A percentile compares a stretch with the other conserved stretches of the same genome.
Evolutionary conservation across 176 grass and related monocot genomes (phyloP).

Genomic region (Raddia distichophylla): DNA sequence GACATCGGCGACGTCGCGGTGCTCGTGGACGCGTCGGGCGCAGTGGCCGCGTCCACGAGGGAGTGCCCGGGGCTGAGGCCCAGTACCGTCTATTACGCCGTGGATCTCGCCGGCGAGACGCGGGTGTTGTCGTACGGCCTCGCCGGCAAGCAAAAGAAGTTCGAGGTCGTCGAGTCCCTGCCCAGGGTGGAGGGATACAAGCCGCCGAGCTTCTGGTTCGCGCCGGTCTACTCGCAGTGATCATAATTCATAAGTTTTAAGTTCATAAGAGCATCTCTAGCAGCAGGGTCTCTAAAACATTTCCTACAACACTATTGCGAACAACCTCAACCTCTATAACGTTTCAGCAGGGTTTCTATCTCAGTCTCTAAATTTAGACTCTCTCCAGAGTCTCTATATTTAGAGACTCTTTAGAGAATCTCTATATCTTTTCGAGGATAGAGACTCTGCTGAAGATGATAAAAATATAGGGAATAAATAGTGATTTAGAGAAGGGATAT

Average conservation of each 20-base stretch:
- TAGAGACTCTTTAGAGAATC: no score
- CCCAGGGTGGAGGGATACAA: constrained; percentile 24
- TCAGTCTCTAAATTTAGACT: no score
- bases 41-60: constrained; percentile 44
- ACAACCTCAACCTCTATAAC: no score
- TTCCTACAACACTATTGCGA: no score
- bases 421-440: no score
- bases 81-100: constrained; percentile 51
- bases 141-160: constrained; percentile 43
- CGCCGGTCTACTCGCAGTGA: constrained; percentile 49
- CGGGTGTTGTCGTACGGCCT: constrained; percentile 49
- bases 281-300: no score
- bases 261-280: no score
- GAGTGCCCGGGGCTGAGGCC: constrained; percentile 47
- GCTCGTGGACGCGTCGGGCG: constrained; percentile 45
- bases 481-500: no score
- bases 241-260: background rate
- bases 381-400: no score
- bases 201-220: constrained; percentile 50
- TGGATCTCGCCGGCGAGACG: constrained; percentile 40
- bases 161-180: constrained; percentile 48
- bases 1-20: constrained; percentile 53
- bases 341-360: no score
- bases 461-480: no score
- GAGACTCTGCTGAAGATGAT: no score